Evolutionary conservation across 169 alveolate species (phyloP).

Genomic region (Eimeria necatrix): DNA sequence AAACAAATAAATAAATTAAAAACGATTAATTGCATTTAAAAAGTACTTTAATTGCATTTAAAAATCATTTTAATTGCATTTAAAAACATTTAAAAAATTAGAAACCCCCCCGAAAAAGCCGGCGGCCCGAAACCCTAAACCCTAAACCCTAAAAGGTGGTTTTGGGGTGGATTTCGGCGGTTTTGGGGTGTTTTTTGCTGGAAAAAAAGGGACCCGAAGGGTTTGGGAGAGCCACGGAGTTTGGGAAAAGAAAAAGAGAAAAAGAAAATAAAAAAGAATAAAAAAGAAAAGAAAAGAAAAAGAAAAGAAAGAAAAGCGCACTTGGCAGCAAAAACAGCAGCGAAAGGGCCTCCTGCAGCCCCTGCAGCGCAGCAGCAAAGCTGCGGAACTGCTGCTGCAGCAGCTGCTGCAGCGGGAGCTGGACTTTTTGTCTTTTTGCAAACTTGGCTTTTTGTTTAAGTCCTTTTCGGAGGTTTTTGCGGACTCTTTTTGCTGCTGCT

Average conservation of each 20-base stretch:
- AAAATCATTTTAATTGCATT: too few species aligned
- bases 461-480: slow-evolving; percentile 92
- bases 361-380: slow-evolving; percentile 97
- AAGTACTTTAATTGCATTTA: too few species aligned
- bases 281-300: neutral
- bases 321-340: slow-evolving; percentile 96
- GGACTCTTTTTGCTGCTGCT: slow-evolving; percentile 94
- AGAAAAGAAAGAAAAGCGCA: slow-evolving; percentile 46
- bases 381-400: slow-evolving; percentile 95
- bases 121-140: too few species aligned
- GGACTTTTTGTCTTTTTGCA: slow-evolving; percentile 92
- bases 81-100: too few species aligned
- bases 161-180: too few species aligned
- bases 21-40: too few species aligned
- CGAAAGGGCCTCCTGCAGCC: slow-evolving; percentile 98
- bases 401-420: slow-evolving; percentile 95
- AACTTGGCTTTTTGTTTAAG: slow-evolving; percentile 92
- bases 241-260: neutral
- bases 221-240: neutral
- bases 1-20: too few species aligned
- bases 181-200: too few species aligned
- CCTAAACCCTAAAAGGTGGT: too few species aligned
- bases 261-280: neutral
- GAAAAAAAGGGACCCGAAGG: neutral
- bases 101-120: too few species aligned